Base-by-base conservation (phyloP, 257 asterid genomes). In the Hygrophila difformis region DNA sequence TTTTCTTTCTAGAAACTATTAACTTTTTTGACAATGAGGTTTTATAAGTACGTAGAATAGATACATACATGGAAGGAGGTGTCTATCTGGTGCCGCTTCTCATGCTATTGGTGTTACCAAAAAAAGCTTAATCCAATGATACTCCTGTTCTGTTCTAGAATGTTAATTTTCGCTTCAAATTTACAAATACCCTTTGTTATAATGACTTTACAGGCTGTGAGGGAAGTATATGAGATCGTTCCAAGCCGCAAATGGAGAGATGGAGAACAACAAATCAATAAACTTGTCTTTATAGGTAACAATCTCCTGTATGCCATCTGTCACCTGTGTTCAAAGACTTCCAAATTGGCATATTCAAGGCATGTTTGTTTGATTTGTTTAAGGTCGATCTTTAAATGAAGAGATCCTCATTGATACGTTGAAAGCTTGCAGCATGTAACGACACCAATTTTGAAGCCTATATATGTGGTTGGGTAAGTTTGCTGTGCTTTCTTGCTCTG, bases 181-280 rank as follows among this genome's bases (percentile, higher is more conserved):
- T 7, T 60, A 42, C 39, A 24, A 45, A 50, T 16, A 23, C n/a
- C 44, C 18, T 37, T 18, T 11, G n/a, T n/a, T n/a, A n/a, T 16
- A 57, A 14, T 35, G 9, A 26, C 8, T 47, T 44, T 50, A 53
- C 70, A 88, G 97, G 96, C 79, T 18, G 96, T 89, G 70, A 81
- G 94, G 70, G 97, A 89, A 73, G 77, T 89, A 21, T 89, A 89
- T 16, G 97, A 84, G 83, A 84, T 89, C 35, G 85, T 77, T 62
- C 93, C 95, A 19, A 62, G 79, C 37, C 94, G 94, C 12, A 59
- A 67, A 59, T 88, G 97, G 97, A 79, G 75, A 62, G 57, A 70
- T 1, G 81, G 60, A 9, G 94, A 88, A 57, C 63, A 11, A 14
- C 70, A 70, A 69, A 56, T 66, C 46, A 88, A 59, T 74, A 84